Percentiles rank a stretch among this genome's conserved stretches.
Evolutionary conservation across 345 rosid genomes (phyloP).

Genomic region (Ailanthus altissimus): DNA sequence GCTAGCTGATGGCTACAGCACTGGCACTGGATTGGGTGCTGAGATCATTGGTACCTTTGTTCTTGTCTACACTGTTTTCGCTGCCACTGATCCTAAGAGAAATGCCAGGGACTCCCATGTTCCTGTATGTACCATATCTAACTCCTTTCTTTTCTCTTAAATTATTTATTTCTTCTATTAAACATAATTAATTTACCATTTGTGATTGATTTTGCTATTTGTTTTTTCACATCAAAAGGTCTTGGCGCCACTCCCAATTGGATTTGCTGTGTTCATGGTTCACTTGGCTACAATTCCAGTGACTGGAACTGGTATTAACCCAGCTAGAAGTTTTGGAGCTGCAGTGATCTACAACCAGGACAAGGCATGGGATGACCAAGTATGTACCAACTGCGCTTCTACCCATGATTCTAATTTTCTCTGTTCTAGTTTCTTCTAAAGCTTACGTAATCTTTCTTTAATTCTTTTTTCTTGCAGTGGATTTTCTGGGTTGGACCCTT

Average conservation of each 20-base stretch:
- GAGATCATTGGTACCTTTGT: conserved; percentile 70
- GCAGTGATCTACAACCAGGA: conserved; percentile 50
- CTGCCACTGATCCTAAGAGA: conserved; percentile 69
- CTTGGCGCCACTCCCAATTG: conserved; percentile 67
- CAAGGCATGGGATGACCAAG: conserved; percentile 67
- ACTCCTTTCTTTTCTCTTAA: no score
- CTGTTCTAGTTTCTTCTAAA: neutral
- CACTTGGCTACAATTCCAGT: conserved; percentile 72
- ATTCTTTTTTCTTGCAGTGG: conserved; percentile 47
- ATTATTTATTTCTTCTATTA: no score
- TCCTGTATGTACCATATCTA: conserved; percentile 38
- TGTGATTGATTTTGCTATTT: neutral
- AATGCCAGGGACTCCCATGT: conserved; percentile 66
- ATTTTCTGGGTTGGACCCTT: conserved; percentile 77
- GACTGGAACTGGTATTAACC: conserved; percentile 76
- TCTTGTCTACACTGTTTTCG: conserved; percentile 66
- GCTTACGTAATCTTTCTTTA: conserved; percentile 1
- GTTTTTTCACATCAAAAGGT: conserved; percentile 35
- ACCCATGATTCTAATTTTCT: neutral
- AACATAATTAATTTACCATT: neutral
- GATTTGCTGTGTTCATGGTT: conserved; percentile 70
- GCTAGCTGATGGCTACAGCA: conserved; percentile 50
- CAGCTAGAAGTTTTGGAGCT: conserved; percentile 69
- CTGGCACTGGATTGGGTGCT: conserved; percentile 63
- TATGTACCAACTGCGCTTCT: conserved; percentile 14